phyloP scores from a whole-genome alignment of 345 rosid genomes.

The Arabidopsis suecica region DNA sequence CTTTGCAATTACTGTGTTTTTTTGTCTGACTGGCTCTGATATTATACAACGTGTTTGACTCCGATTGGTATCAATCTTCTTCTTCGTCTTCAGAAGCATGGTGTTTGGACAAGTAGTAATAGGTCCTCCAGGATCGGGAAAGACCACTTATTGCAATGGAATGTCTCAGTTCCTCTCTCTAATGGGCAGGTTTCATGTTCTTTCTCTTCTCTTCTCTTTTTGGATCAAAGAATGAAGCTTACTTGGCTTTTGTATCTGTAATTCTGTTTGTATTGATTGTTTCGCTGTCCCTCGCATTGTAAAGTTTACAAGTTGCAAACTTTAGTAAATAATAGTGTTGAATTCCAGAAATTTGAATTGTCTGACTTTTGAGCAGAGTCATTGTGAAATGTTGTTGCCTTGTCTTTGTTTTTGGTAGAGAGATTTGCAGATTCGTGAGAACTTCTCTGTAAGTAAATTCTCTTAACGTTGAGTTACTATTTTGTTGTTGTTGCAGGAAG shows the following conservation, averaged over 20 bases:
- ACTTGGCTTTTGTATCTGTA: neutral
- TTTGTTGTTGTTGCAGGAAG: slow-evolving; percentile 59
- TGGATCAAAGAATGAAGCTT: neutral
- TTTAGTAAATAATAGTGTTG: neutral
- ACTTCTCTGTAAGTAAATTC: neutral
- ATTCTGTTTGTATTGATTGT: neutral
- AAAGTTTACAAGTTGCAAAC: slow-evolving; percentile 14
- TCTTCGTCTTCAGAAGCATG: slow-evolving; percentile 41
- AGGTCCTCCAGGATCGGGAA: slow-evolving; percentile 98
- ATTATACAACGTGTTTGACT: too few relatives aligned
- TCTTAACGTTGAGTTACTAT: neutral
- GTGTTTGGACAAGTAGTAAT: slow-evolving; percentile 93
- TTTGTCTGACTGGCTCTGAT: neutral
- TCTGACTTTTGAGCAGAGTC: neutral
- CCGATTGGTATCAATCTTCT: slow-evolving; percentile 1
- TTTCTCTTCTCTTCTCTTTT: slow-evolving; percentile 12
- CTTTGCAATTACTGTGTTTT: neutral
- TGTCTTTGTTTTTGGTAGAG: slow-evolving; percentile 1
- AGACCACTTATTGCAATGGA: slow-evolving; percentile 97
- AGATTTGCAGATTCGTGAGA: neutral
- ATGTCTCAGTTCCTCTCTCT: slow-evolving; percentile 94
- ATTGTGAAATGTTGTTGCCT: slow-evolving; percentile 4
- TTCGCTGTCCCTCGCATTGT: neutral
- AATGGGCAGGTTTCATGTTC: slow-evolving; percentile 66
- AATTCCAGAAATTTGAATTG: slow-evolving; percentile 14